Percentiles rank a stretch among this genome's conserved stretches.
Conservation (phyloP, 1,139 yeast genomes). For the Blastobotrys proliferans region DNA sequence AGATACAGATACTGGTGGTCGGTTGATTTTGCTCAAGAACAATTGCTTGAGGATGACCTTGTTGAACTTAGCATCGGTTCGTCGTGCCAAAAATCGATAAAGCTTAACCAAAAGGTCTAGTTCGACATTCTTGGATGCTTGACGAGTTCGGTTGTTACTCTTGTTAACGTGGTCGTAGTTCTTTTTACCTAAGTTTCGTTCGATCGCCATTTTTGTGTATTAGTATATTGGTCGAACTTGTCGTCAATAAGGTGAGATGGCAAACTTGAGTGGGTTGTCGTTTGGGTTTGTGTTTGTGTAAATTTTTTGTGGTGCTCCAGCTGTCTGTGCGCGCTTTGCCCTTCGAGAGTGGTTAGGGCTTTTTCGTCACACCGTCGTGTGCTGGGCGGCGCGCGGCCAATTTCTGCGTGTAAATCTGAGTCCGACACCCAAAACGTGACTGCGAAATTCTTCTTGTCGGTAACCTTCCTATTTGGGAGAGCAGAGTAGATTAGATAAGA, state of each 20-base stretch:
- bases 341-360: too few species aligned
- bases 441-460: too few species aligned
- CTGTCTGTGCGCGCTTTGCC: too few species aligned
- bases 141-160: conserved; percentile 98
- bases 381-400: too few species aligned
- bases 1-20: conserved; percentile 98
- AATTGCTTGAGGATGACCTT: conserved; percentile 90
- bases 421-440: too few species aligned
- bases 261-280: conserved; percentile 10
- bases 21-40: conserved; percentile 97
- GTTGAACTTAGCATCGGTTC: conserved; percentile 97
- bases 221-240: conserved; percentile 9
- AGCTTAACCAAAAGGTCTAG: conserved; percentile 95
- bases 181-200: conserved; percentile 45
- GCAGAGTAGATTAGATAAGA: too few species aligned
- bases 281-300: neutral
- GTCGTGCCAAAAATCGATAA: conserved; percentile 99
- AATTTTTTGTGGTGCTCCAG: too few species aligned
- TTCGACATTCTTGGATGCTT: conserved; percentile 99
- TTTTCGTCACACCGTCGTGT: too few species aligned
- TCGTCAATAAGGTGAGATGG: neutral
- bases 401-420: too few species aligned
- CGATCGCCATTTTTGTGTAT: conserved; percentile 71
- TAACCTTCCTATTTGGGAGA: too few species aligned
- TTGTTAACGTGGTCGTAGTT: conserved; percentile 77